Evolutionary conservation across 2,329 filamentous ascomycete genomes (phyloP).

Genomic region (Huntiella bhutanensis): DNA sequence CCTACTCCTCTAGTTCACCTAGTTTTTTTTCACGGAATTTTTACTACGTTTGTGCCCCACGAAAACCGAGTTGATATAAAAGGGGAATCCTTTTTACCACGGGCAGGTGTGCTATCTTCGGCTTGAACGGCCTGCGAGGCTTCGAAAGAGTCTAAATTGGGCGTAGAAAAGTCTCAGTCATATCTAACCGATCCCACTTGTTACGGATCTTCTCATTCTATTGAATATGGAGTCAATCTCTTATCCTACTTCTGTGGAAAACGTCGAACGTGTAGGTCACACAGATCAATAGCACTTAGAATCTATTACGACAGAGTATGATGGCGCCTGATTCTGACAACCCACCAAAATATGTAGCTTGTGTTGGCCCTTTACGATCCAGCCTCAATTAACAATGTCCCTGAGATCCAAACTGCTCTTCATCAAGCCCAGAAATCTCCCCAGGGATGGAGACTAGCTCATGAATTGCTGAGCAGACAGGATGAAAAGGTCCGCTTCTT

Average conservation of each 20-base stretch:
- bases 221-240: conserved; percentile 7
- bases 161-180: too few relatives aligned
- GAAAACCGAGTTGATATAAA: too few relatives aligned
- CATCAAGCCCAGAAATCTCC: conserved; percentile 61
- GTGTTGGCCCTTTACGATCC: conserved; percentile 35
- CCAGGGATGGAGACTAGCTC: conserved; percentile 71
- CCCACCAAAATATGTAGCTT: conserved; percentile 18
- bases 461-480: conserved; percentile 48
- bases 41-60: too few relatives aligned
- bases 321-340: neutral
- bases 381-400: conserved; percentile 27
- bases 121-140: too few relatives aligned
- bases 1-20: too few relatives aligned
- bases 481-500: conserved; percentile 75
- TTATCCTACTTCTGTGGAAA: conserved; percentile 6
- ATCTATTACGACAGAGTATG: neutral
- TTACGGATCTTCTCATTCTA: too few relatives aligned
- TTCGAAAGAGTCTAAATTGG: too few relatives aligned
- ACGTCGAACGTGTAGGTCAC: conserved; percentile 11
- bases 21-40: too few relatives aligned
- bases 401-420: conserved; percentile 48
- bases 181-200: too few relatives aligned
- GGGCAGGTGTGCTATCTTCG: too few relatives aligned
- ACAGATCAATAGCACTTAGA: neutral
- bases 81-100: too few relatives aligned